Evolutionary conservation across 768 basidiomycete species (phyloP).

Genomic region (Tephrocybe sp.): DNA sequence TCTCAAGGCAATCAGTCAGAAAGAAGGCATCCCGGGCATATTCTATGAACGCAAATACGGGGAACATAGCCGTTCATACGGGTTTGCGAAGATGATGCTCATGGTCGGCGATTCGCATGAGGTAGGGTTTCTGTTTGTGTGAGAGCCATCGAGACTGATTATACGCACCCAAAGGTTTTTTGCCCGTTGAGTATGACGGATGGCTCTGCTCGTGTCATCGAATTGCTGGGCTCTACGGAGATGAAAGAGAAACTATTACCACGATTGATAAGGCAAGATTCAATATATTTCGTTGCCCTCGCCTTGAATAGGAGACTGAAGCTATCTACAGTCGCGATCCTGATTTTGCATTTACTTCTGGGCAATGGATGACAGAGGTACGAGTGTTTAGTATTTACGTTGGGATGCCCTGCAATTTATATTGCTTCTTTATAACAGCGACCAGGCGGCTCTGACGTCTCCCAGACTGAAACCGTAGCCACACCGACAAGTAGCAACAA

Average conservation of each 20-base stretch:
- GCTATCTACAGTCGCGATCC: constrained; percentile 49
- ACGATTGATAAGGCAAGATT: constrained; percentile 57
- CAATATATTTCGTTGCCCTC: too few relatives aligned
- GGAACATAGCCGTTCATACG: constrained; percentile 59
- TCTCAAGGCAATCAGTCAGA: constrained; percentile 58
- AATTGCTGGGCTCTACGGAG: constrained; percentile 56
- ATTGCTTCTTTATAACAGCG: constrained; percentile 42
- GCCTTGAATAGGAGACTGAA: neutral
- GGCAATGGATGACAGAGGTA: constrained; percentile 86
- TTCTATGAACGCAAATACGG: constrained; percentile 63
- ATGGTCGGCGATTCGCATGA: constrained; percentile 64
- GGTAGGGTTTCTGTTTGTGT: constrained; percentile 30
- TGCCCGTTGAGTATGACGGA: constrained; percentile 83
- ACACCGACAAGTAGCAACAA: constrained; percentile 30
- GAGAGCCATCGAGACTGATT: neutral
- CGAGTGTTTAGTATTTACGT: constrained; percentile 22
- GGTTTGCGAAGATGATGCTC: constrained; percentile 63
- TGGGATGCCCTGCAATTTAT: neutral
- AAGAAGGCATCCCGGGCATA: constrained; percentile 65
- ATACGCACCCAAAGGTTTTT: constrained; percentile 42
- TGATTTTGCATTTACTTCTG: constrained; percentile 59
- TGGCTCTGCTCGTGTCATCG: constrained; percentile 70
- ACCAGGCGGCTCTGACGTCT: constrained; percentile 74
- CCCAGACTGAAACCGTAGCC: constrained; percentile 68
- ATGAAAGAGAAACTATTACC: constrained; percentile 60